Percentiles rank a stretch among this genome's conserved stretches.
Conservation (phyloP, 495 filamentous ascomycete species). For the Symbiotaphrina buchneri region DNA sequence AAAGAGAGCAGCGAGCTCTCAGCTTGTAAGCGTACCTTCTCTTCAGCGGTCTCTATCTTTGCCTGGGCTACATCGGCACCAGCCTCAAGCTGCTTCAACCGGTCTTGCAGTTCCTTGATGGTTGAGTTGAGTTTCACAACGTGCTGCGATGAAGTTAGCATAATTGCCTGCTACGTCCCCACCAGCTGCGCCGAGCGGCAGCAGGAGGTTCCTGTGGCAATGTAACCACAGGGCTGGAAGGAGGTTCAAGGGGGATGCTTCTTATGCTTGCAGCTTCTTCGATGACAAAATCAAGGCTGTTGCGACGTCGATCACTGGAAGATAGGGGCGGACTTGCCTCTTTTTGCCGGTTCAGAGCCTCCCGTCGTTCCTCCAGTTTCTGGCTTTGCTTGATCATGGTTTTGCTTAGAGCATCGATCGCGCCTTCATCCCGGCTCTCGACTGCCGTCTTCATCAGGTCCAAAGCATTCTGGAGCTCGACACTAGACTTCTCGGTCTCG, state of each 20-base stretch:
- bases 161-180: too few relatives aligned
- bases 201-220: too few relatives aligned
- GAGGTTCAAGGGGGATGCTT: too few relatives aligned
- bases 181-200: too few relatives aligned
- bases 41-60: conserved; percentile 10
- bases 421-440: conserved; percentile 12
- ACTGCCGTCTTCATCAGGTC: conserved; percentile 12
- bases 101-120: conserved; percentile 33
- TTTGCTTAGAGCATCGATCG: too few relatives aligned
- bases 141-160: conserved; percentile 18
- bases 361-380: not conserved
- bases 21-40: conserved; percentile 3
- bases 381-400: not conserved
- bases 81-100: conserved; percentile 27
- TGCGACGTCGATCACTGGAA: too few relatives aligned
- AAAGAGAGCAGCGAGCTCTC: not conserved
- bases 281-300: too few relatives aligned
- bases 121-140: conserved; percentile 35
- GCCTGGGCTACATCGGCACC: conserved; percentile 16
- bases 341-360: too few relatives aligned
- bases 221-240: too few relatives aligned
- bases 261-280: too few relatives aligned
- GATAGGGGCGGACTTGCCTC: too few relatives aligned
- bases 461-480: conserved; percentile 11
- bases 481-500: conserved; percentile 11